Evolutionary conservation across 2,329 filamentous ascomycete genomes (phyloP), one percentile per base, ranked within the genome.

Genomic region (Fusarium fujikuroi): DNA sequence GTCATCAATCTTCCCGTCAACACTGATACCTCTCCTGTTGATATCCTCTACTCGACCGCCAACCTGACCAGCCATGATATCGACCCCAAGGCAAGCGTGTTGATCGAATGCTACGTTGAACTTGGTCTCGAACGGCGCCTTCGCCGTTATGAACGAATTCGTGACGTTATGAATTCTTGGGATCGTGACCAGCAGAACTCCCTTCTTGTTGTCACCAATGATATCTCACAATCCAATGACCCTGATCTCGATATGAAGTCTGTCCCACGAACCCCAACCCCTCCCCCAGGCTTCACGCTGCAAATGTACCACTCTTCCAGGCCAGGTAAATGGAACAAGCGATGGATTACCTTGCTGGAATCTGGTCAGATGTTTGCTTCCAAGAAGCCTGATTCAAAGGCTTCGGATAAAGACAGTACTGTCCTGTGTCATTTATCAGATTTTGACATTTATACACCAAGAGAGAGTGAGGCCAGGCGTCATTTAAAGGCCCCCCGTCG

Each of bases 141-240:
- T 32, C 92, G 95, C 44, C 91, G 91, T 43, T 98, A 97, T 79
- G 95, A 98, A 83, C 90, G 90, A 70, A 88, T 98, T 37, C 90
- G 94, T 67, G 94, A 97, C 77, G 89, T 97, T 28, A 89, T 98
- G 87, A 97, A 97, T 80, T 97, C 95, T 1, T 98, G 95, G 95
- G 93, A 97, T 69, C 86, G 88, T 47, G 95, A 97, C 80, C 86
- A 87, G 5, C 92, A 95, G 75, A 96, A 97, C 77, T 86, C 88
- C 12, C 85, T 98, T 19, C 83, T 93, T 23, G 86, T 98, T 28
- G 83, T 92, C 61, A 86, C 91, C 19, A 85, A 87, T 5, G 87
- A 90, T 42, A 82, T 86, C 5, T 84, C 85, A 9, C 85, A 88
- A n/a, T 84, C 87, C 59, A 84, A 88, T 69, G 85, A 88, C 71